Percentiles rank a stretch among this genome's conserved stretches.
Conservation (phyloP, 176 grass and related monocot species). For the Stipa capillata region DNA sequence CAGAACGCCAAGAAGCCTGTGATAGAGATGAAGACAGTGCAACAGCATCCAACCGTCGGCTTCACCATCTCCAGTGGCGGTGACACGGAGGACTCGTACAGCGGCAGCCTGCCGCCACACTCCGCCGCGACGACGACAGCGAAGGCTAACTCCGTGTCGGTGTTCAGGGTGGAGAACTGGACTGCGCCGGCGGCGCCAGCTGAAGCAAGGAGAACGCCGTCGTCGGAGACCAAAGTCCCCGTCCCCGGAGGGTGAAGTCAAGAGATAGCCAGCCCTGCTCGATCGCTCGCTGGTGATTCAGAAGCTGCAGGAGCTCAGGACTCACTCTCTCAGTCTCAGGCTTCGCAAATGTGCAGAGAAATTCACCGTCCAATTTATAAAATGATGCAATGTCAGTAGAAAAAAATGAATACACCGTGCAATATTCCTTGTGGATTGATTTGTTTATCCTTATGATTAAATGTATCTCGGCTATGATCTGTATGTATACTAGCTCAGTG, state of each 20-base stretch:
- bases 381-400: neutral
- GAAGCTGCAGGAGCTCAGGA: neutral
- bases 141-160: slow-evolving; percentile 18
- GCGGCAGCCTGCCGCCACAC: slow-evolving; percentile 32
- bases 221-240: slow-evolving; percentile 31
- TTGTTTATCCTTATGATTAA: neutral
- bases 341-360: neutral
- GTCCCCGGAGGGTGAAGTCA: slow-evolving; percentile 27
- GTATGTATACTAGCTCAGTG: too few relatives aligned
- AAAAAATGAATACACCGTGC: neutral
- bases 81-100: slow-evolving; percentile 45
- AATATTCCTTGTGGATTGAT: neutral
- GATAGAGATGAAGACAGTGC: slow-evolving; percentile 42
- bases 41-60: slow-evolving; percentile 17
- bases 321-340: neutral
- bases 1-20: slow-evolving; percentile 67
- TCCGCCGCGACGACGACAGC: neutral
- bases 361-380: neutral
- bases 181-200: neutral
- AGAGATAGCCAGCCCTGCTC: neutral
- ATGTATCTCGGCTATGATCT: neutral
- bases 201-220: neutral
- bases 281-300: neutral
- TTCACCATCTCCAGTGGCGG: slow-evolving; percentile 60
- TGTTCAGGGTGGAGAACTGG: slow-evolving; percentile 75